These are phyloP conservation scores for Sporisorium exsertum DNA, from an alignment of 1,284 basidiomycete genomes.

Conservation along the genomic window DNA sequence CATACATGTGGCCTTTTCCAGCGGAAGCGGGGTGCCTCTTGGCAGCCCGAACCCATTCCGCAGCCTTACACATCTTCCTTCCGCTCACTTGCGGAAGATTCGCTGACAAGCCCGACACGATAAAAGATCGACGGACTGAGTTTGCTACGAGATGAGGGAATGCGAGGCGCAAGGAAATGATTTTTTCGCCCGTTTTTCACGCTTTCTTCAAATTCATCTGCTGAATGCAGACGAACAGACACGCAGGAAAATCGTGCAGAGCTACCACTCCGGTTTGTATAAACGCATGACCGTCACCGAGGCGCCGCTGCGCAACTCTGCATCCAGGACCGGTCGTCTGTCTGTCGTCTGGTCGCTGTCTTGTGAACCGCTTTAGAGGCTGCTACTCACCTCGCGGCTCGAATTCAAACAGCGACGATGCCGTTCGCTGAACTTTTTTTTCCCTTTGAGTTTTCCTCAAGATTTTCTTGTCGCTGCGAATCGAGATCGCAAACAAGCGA, in stretches of 20 bases:
- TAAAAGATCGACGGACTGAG: neutral
- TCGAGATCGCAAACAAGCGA: neutral
- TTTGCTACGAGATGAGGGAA: neutral
- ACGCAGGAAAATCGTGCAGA: neutral
- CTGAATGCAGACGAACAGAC: neutral
- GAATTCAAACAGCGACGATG: neutral
- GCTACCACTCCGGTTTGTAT: too few relatives aligned
- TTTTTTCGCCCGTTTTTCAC: too few relatives aligned
- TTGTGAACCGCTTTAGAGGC: too few relatives aligned
- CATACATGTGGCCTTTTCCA: neutral
- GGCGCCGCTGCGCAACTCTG: conserved; percentile 3
- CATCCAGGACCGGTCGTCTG: neutral
- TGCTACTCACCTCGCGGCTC: too few relatives aligned
- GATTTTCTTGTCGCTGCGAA: neutral
- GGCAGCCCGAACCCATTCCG: neutral
- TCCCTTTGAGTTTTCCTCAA: neutral
- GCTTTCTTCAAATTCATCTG: neutral
- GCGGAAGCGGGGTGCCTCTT: neutral
- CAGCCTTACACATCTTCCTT: neutral
- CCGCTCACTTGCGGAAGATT: neutral
- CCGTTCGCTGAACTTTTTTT: neutral
- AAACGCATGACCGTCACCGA: conserved; percentile 1
- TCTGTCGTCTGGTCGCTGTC: too few relatives aligned
- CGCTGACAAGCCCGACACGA: neutral
- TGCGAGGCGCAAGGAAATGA: neutral